phyloP scores from a whole-genome alignment of 2,329 filamentous ascomycete genomes.

The Aureobasidium musti region DNA sequence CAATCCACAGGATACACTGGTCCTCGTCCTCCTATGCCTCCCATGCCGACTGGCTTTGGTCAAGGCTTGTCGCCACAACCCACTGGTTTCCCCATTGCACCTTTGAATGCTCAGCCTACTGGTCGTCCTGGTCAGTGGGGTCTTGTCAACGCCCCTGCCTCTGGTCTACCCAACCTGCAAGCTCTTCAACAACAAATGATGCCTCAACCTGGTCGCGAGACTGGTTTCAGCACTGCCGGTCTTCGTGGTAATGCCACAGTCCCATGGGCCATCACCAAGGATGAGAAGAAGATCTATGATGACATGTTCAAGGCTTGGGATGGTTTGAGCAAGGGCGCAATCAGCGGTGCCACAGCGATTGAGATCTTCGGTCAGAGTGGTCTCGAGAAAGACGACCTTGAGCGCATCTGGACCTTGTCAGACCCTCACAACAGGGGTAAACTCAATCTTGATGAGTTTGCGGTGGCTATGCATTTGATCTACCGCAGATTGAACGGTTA shows the following conservation, averaged over 20 bases:
- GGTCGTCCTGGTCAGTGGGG: constrained; percentile 95
- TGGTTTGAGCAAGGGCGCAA: constrained; percentile 87
- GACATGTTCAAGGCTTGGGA: constrained; percentile 96
- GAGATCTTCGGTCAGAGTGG: constrained; percentile 98
- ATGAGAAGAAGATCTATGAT: constrained; percentile 97
- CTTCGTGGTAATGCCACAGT: constrained; percentile 92
- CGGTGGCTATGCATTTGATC: constrained; percentile 98
- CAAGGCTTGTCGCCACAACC: constrained; percentile 60
- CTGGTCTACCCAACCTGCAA: constrained; percentile 90
- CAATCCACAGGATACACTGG: constrained; percentile 80
- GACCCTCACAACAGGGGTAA: constrained; percentile 93
- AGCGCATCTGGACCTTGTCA: constrained; percentile 90
- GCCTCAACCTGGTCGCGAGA: constrained; percentile 90
- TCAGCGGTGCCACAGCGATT: constrained; percentile 87
- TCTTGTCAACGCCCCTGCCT: constrained; percentile 90
- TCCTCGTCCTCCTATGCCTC: constrained; percentile 74
- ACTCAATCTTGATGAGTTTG: constrained; percentile 94
- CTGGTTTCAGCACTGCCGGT: constrained; percentile 81
- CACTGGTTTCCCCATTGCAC: constrained; percentile 63
- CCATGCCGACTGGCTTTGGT: constrained; percentile 77
- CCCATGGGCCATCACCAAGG: constrained; percentile 98
- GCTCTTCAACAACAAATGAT: constrained; percentile 92
- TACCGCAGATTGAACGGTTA: constrained; percentile 97
- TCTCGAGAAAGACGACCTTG: constrained; percentile 83
- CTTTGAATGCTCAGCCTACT: constrained; percentile 89